Evolutionary conservation across 768 basidiomycete genomes (phyloP).

Genomic region (Pholiota conissans): DNA sequence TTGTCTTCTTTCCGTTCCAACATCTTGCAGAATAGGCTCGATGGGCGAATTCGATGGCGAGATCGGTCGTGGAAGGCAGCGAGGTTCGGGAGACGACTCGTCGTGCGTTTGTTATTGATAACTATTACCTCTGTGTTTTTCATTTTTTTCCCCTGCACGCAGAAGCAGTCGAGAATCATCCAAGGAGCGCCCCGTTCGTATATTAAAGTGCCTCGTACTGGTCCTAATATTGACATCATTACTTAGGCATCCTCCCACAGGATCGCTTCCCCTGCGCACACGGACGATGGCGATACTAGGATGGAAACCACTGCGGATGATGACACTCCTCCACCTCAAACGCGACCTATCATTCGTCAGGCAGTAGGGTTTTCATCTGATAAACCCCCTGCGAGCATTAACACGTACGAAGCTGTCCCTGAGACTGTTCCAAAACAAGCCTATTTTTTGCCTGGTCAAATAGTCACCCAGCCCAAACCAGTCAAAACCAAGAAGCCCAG

Average conservation of each 20-base stretch:
- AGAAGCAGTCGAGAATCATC: conserved; percentile 64
- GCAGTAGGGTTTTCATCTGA: conserved; percentile 49
- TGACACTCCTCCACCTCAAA: conserved; percentile 48
- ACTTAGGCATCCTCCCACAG: conserved; percentile 41
- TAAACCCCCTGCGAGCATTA: conserved; percentile 31
- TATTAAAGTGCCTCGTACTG: background rate
- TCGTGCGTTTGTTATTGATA: conserved; percentile 28
- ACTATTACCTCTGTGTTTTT: background rate
- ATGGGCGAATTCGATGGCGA: conserved; percentile 28
- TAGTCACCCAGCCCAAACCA: conserved; percentile 15
- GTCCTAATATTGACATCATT: background rate
- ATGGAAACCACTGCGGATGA: conserved; percentile 39
- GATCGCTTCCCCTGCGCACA: conserved; percentile 52
- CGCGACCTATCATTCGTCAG: conserved; percentile 56
- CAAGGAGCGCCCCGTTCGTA: conserved; percentile 41
- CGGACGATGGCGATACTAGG: conserved; percentile 48
- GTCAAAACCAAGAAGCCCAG: conserved; percentile 20
- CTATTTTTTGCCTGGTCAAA: conserved; percentile 58
- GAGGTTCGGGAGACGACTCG: conserved; percentile 21
- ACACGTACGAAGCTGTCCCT: conserved; percentile 42
- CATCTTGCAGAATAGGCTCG: background rate
- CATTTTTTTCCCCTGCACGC: conserved; percentile 3
- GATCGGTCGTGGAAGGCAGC: conserved; percentile 37
- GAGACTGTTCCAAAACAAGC: conserved; percentile 20
- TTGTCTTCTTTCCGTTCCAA: background rate